Evolutionary conservation across 192 early-diverging fungal species (phyloP).

Genomic region (Thoreauomyces humboldtii): DNA sequence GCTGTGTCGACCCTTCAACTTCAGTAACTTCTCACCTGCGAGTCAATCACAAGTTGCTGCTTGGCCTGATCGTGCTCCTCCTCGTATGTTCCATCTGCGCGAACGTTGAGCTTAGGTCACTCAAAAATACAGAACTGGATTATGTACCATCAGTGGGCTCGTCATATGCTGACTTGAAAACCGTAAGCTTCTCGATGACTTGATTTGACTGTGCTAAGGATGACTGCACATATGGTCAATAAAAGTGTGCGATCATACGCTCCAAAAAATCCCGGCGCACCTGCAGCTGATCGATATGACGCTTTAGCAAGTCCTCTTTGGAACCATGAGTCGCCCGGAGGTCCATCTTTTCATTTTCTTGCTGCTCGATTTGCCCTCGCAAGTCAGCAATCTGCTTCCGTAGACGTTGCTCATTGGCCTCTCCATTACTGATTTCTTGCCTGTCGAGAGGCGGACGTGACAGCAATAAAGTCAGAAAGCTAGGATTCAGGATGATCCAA

Average conservation of each 20-base stretch:
- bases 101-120: too few species aligned
- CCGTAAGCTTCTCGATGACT: constrained; percentile 50
- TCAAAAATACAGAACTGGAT: too few species aligned
- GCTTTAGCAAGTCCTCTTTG: constrained; percentile 31
- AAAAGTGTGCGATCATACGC: background rate
- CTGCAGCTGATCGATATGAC: constrained; percentile 39
- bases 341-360: constrained; percentile 32
- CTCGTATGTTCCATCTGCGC: constrained; percentile 7
- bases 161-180: constrained; percentile 44
- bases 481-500: background rate
- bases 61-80: constrained; percentile 36
- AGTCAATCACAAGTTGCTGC: constrained; percentile 40
- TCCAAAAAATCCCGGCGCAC: constrained; percentile 4
- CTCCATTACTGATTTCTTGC: constrained; percentile 36
- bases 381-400: constrained; percentile 26
- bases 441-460: constrained; percentile 16
- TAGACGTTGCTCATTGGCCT: constrained; percentile 15
- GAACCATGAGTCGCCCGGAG: constrained; percentile 10
- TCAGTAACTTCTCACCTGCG: constrained; percentile 22
- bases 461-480: background rate
- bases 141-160: constrained; percentile 26
- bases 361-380: constrained; percentile 23
- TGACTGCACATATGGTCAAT: constrained; percentile 8
- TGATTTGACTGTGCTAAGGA: constrained; percentile 34
- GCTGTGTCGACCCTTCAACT: background rate